Percentiles rank a stretch among this genome's conserved stretches.
Evolutionary conservation across 108 stramenopile genomes (phyloP).

Genomic region (Conticribra weissflogii): DNA sequence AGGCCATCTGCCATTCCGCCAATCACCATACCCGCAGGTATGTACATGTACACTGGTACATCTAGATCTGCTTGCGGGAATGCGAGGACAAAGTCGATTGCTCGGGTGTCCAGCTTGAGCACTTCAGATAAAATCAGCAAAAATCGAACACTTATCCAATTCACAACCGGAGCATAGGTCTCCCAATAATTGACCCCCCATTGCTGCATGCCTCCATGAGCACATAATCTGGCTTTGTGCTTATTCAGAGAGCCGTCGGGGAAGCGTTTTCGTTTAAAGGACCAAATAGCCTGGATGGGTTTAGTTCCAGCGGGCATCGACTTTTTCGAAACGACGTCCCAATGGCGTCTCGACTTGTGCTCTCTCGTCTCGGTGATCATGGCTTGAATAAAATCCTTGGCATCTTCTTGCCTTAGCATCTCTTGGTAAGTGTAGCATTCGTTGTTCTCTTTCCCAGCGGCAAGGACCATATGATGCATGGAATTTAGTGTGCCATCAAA

Average conservation of each 20-base stretch:
- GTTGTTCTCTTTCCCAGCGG: background rate
- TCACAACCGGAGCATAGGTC: background rate
- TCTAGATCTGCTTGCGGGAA: background rate
- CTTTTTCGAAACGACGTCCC: background rate
- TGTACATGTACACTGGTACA: background rate
- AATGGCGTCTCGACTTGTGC: constrained; percentile 1
- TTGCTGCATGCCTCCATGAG: background rate
- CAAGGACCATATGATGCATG: background rate
- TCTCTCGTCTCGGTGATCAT: constrained; percentile 2
- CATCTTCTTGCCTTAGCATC: constrained; percentile 1
- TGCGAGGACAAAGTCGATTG: background rate
- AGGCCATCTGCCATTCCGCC: background rate
- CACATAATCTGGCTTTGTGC: background rate
- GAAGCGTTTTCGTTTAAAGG: background rate
- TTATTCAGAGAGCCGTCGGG: background rate
- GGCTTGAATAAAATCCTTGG: constrained; percentile 8
- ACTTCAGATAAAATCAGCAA: background rate
- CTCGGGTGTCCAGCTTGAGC: background rate
- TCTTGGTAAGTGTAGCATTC: constrained; percentile 8
- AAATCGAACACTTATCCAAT: background rate
- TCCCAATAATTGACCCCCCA: background rate
- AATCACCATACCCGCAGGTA: background rate
- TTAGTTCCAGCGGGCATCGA: background rate
- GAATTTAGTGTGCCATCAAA: background rate
- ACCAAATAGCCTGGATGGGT: background rate